Evolutionary conservation across 2,329 filamentous ascomycete species (phyloP).

Genomic region (Sclerotinia subarctica): DNA sequence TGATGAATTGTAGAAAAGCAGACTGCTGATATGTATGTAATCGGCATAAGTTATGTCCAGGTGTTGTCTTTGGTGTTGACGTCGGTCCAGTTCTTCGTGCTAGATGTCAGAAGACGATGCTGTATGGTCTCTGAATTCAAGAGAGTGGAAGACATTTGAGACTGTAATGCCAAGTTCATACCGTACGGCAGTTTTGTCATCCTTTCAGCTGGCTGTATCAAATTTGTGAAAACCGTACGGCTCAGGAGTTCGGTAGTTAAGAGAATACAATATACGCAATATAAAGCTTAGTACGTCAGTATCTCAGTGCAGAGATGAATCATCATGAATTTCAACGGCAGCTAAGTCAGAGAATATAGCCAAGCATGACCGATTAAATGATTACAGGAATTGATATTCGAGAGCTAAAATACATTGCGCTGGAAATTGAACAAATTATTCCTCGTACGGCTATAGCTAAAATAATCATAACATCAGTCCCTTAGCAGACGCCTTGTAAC

Average conservation of each 20-base stretch:
- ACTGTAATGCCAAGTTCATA: not conserved
- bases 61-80: not conserved
- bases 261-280: not conserved
- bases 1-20: not conserved
- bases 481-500: not conserved
- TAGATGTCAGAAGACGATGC: not conserved
- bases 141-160: not conserved
- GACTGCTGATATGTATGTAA: not conserved
- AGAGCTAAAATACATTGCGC: not conserved
- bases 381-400: not conserved
- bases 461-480: not conserved
- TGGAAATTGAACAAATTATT: not conserved
- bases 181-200: not conserved
- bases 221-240: not conserved
- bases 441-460: not conserved
- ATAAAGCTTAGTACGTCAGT: not conserved
- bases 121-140: not conserved
- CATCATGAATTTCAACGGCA: not conserved
- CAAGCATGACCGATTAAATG: not conserved
- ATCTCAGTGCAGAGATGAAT: not conserved
- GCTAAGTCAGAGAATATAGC: not conserved
- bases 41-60: not conserved
- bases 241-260: rapidly evolving
- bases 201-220: not conserved
- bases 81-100: too few relatives aligned